These are phyloP conservation scores for Picea abies DNA, from an alignment of 83 land plant genomes.

Conservation along the genomic window DNA sequence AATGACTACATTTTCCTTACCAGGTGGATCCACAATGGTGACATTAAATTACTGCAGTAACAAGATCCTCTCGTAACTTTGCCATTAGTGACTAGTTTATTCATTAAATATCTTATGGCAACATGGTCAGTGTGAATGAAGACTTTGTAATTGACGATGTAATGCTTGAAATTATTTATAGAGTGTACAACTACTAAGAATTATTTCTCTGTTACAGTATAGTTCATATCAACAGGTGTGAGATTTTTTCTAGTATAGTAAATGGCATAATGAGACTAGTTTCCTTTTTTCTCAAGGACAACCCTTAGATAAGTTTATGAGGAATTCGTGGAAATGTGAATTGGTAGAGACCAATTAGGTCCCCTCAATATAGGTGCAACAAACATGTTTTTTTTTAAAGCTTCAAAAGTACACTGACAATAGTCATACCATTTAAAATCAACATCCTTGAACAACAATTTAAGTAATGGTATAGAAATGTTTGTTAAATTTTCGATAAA, in stretches of 20 bases:
- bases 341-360: neutral
- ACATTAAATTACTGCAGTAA: no score
- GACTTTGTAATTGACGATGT: no score
- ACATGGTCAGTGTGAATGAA: no score
- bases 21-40: no score
- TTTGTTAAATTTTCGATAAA: neutral
- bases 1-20: no score
- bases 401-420: neutral
- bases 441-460: neutral
- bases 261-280: neutral
- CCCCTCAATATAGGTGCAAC: neutral
- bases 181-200: no score
- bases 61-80: no score
- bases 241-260: neutral
- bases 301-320: neutral
- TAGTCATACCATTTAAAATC: neutral
- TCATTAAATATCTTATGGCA: no score
- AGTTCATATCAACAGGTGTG: neutral
- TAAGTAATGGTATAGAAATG: neutral
- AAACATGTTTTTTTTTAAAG: neutral
- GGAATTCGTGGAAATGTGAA: neutral
- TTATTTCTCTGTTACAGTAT: no score
- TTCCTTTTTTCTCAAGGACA: neutral
- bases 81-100: no score
- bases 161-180: no score